Percentiles rank a stretch among this genome's conserved stretches.
Evolutionary conservation across 305 asterid species (phyloP).

Genomic region (Solanum hybrid): DNA sequence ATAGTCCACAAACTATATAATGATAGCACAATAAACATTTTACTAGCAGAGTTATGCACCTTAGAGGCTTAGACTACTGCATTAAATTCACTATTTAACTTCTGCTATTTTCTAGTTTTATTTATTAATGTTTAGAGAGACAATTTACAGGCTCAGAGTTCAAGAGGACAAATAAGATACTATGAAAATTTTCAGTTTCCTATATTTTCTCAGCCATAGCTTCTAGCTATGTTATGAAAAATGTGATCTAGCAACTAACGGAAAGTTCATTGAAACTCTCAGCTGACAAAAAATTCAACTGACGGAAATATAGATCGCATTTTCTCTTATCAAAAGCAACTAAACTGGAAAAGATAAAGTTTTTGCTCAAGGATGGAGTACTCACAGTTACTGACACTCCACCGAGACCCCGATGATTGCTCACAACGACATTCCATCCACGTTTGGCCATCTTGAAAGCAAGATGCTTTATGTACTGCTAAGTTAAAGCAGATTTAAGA

Average conservation of each 20-base stretch:
- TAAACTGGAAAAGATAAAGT: not conserved
- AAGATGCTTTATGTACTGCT: constrained; percentile 81
- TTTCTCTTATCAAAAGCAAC: constrained; percentile 1
- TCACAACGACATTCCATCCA: constrained; percentile 78
- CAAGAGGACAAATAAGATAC: not conserved
- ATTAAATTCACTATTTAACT: not conserved
- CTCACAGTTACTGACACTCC: constrained; percentile 88
- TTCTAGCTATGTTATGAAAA: not conserved
- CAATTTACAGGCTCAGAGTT: not conserved
- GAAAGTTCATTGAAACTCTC: not conserved
- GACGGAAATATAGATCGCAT: not conserved
- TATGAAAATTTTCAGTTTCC: not conserved
- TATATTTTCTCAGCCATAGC: not conserved
- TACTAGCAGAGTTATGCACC: not conserved
- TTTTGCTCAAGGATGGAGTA: constrained; percentile 14
- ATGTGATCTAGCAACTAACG: not conserved
- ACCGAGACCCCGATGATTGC: constrained; percentile 93
- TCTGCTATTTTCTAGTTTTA: not conserved
- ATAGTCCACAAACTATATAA: not conserved
- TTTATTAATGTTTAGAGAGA: not conserved
- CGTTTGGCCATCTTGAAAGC: constrained; percentile 51
- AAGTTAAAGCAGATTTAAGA: constrained; percentile 7
- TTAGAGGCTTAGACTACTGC: not conserved
- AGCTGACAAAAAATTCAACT: not conserved
- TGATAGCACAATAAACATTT: not conserved